A percentile compares a stretch with the other conserved stretches of the same genome.
Evolutionary conservation across 2,329 filamentous ascomycete species (phyloP).

Genomic region (Penicillium frequentans): DNA sequence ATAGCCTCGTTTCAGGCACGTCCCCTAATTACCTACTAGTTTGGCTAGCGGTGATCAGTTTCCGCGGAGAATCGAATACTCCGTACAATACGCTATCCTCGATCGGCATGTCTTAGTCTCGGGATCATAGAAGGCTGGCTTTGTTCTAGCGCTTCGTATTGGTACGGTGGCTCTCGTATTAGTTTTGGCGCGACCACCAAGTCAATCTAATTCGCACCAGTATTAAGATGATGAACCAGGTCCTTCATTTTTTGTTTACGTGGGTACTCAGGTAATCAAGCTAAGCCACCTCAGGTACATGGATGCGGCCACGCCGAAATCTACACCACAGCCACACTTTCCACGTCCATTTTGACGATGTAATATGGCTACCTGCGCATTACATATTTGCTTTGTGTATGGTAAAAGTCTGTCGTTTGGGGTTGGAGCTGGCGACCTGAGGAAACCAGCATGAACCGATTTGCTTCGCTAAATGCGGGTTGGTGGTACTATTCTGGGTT

Average conservation of each 20-base stretch:
- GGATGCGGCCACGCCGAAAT: constrained; percentile 18
- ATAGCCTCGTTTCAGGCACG: background rate
- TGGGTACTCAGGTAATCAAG: background rate
- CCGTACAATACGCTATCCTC: background rate
- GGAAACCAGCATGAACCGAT: background rate
- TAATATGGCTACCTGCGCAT: constrained; percentile 18
- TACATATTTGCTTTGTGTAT: constrained; percentile 25
- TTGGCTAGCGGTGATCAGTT: background rate
- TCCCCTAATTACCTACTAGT: background rate
- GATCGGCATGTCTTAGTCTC: background rate
- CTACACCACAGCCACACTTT: constrained; percentile 25
- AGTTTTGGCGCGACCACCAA: background rate
- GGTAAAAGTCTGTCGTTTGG: constrained; percentile 10
- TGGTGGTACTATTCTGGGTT: constrained; percentile 17
- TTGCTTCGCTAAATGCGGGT: constrained; percentile 16
- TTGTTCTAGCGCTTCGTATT: background rate
- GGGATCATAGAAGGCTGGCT: background rate
- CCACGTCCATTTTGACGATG: constrained; percentile 16
- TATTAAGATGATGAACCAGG: no score
- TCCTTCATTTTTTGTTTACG: background rate
- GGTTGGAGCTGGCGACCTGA: background rate
- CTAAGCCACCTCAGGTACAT: constrained; percentile 20
- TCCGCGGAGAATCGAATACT: background rate
- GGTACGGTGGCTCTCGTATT: background rate
- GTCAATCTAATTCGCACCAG: background rate